Base-by-base conservation (phyloP, 371 early-diverging fungal species). In the Rhizomucor pusillus region DNA sequence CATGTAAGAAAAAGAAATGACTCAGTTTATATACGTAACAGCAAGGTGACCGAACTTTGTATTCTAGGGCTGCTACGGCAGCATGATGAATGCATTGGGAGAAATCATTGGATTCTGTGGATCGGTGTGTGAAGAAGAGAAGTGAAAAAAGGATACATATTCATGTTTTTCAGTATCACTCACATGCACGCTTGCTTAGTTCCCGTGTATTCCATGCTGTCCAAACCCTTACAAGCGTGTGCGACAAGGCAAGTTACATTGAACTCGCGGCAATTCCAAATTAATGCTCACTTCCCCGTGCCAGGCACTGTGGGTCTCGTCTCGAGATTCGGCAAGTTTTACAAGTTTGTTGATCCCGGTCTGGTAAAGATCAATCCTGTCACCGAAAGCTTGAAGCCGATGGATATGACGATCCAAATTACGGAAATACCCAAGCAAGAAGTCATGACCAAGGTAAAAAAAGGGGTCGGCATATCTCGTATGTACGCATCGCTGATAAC, bases 311-410 rank as follows among this genome's bases (percentile, higher is more conserved):
- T 93, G 47, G 95, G 91, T 7, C 59, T 94, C 14, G 73, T 94
- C 7, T 69, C 82, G 24, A 75, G 86, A 22, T 94, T 92, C 55
- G 95, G 95, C 14, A 82, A 87, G 50, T 92, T 82, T 57, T 91
- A 91, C 78, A 87, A 87, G 66, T 84, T 84, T 22, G 90, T 90
- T 4, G 94, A 94, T 71, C 94, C 95, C 0, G 95, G 95, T 0
- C 69, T 95, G 43, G 82, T 88, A 22, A 40, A 67, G 67, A 75
- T 94, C 51, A 95, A 95, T 62, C 83, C 87, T 1, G 56, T 85
- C 34, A 86, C 92, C 3, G 95, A 95, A 54, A 39, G 47, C 2
- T 50, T 93, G 37, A 50, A 47, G 11, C 63, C 56, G 14, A 81
- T 91, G 22, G 89, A 92, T 56, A 85, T 91, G 50, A 86, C 85